These are phyloP conservation scores for Capsicum chinense DNA, from an alignment of 257 asterid species.

Conservation along the genomic window DNA sequence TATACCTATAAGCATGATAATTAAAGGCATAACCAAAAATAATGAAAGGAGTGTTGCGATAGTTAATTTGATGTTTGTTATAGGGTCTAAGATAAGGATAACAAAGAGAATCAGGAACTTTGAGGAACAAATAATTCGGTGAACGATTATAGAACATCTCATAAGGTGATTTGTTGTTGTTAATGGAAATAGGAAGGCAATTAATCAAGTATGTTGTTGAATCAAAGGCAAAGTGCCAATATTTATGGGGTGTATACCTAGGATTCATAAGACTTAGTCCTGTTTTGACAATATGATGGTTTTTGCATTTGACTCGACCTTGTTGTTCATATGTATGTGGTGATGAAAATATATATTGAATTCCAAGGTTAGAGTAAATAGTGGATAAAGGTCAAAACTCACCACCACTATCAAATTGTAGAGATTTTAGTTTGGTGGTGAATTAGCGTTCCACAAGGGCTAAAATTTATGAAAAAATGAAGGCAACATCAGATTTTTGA, in stretches of 20 bases:
- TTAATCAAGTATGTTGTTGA: background rate
- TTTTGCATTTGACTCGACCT: background rate
- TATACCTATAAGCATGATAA: background rate
- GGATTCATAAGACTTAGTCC: background rate
- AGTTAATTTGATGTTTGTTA: background rate
- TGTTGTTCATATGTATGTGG: background rate
- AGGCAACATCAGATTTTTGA: background rate
- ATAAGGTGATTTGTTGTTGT: background rate
- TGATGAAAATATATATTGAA: background rate
- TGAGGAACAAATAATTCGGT: background rate
- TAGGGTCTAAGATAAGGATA: background rate
- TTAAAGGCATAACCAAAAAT: no score
- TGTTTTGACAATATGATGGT: background rate
- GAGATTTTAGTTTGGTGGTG: background rate
- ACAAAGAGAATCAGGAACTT: background rate
- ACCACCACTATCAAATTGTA: background rate
- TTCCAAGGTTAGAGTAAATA: background rate
- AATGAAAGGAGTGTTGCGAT: no score
- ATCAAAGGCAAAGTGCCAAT: background rate
- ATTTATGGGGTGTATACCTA: background rate
- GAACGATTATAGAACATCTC: background rate
- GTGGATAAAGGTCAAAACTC: no score
- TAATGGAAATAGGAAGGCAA: background rate
- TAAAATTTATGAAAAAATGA: background rate
- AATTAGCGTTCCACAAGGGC: background rate